These are phyloP conservation scores for Debaryomyces sp. DNA, from an alignment of 1,139 yeast genomes.

Conservation along the genomic window DNA sequence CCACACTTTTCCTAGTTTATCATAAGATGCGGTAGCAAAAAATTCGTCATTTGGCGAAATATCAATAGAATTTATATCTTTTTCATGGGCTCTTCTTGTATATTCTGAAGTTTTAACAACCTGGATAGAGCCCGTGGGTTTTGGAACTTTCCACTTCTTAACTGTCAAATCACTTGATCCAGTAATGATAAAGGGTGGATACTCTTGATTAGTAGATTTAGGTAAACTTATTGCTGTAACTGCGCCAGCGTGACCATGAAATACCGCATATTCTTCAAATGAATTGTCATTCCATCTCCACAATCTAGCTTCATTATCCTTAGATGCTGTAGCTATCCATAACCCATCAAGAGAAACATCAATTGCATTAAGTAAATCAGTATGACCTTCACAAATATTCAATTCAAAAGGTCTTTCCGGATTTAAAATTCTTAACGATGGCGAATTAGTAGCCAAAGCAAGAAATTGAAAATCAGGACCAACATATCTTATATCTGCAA, in stretches of 20 bases:
- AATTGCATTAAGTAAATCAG: constrained; percentile 78
- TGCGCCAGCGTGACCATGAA: constrained; percentile 85
- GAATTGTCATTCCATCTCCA: constrained; percentile 65
- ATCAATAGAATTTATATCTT: constrained; percentile 88
- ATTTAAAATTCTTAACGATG: constrained; percentile 77
- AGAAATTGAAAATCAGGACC: constrained; percentile 61
- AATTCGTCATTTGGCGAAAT: constrained; percentile 85
- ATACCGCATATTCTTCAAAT: constrained; percentile 61
- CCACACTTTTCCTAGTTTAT: constrained; percentile 90
- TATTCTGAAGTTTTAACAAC: constrained; percentile 63
- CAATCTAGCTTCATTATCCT: constrained; percentile 80
- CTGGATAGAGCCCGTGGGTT: constrained; percentile 21
- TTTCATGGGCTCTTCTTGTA: constrained; percentile 95
- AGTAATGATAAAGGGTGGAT: constrained; percentile 77
- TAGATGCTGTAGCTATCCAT: constrained; percentile 94
- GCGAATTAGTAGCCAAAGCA: constrained; percentile 93
- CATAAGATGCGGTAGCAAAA: constrained; percentile 96
- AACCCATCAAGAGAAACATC: constrained; percentile 78
- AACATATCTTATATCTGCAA: constrained; percentile 82
- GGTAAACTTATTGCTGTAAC: constrained; percentile 84
- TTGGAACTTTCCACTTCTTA: constrained; percentile 84
- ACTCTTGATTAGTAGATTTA: constrained; percentile 48
- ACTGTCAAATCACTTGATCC: constrained; percentile 90
- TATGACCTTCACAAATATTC: constrained; percentile 74
- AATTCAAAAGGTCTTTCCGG: constrained; percentile 64